These are phyloP conservation scores for Clarireedia sp. DNA, from an alignment of 2,329 filamentous ascomycete species.

Conservation along the genomic window DNA sequence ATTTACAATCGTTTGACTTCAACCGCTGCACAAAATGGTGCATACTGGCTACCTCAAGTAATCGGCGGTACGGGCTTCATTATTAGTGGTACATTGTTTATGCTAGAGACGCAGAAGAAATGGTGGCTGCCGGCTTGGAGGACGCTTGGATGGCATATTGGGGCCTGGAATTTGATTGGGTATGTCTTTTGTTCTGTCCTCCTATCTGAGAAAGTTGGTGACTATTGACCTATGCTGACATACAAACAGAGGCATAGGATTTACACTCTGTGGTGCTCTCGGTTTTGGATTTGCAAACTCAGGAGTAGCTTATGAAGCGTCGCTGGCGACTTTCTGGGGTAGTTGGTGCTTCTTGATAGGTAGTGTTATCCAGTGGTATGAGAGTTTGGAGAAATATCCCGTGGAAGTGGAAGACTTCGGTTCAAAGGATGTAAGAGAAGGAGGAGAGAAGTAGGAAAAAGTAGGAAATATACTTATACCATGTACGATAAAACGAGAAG, in stretches of 20 bases:
- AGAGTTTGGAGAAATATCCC: constrained; percentile 40
- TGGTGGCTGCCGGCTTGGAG: constrained; percentile 53
- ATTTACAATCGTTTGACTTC: constrained; percentile 43
- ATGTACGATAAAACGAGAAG: too few relatives aligned
- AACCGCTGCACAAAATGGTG: constrained; percentile 39
- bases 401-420: constrained; percentile 30
- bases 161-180: constrained; percentile 57
- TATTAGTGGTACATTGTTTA: constrained; percentile 49
- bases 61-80: constrained; percentile 56
- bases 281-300: constrained; percentile 38
- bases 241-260: constrained; percentile 39
- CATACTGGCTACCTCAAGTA: constrained; percentile 56
- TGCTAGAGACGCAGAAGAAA: constrained; percentile 55
- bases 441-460: constrained; percentile 1
- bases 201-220: too few relatives aligned
- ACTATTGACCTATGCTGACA: not conserved
- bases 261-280: constrained; percentile 52
- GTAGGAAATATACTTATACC: not conserved
- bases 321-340: constrained; percentile 42
- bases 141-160: constrained; percentile 60
- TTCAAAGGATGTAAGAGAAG: constrained; percentile 1
- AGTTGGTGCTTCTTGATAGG: constrained; percentile 43
- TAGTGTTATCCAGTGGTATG: constrained; percentile 41
- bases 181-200: constrained; percentile 5
- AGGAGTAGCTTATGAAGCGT: constrained; percentile 39